Conservation (phyloP, 73 alveolate genomes). For the Paramecium sonneborni region DNA sequence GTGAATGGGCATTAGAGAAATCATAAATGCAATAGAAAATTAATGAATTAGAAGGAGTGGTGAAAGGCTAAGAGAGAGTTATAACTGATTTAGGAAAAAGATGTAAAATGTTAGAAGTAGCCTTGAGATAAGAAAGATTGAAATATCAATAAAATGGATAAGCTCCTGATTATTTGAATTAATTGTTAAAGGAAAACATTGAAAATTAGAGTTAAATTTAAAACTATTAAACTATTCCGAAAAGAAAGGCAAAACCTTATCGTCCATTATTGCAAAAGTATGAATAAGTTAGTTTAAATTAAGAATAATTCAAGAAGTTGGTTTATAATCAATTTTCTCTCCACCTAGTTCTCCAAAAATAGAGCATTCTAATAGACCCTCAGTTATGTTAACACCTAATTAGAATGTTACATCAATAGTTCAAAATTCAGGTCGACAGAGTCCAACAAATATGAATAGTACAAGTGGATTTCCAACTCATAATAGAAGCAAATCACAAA, state of each 20-base stretch:
- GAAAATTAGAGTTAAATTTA: background rate
- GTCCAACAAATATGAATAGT: conserved; percentile 43
- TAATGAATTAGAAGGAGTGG: conserved; percentile 38
- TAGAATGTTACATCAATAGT: conserved; percentile 1
- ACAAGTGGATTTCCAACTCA: conserved; percentile 53
- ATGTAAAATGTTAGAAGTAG: conserved; percentile 42
- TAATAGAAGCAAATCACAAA: conserved; percentile 27
- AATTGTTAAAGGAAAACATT: background rate
- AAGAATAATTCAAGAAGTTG: conserved; percentile 44
- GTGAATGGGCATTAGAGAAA: conserved; percentile 59
- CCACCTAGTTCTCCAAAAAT: conserved; percentile 52
- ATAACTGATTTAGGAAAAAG: conserved; percentile 50
- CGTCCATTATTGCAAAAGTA: conserved; percentile 46
- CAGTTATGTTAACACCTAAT: conserved; percentile 49
- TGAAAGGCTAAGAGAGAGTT: conserved; percentile 37
- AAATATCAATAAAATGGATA: conserved; percentile 41
- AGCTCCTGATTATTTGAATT: background rate
- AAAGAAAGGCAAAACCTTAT: conserved; percentile 52
- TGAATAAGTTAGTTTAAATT: background rate
- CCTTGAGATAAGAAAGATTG: conserved; percentile 50
- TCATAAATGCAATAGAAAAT: conserved; percentile 20
- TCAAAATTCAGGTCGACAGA: conserved; percentile 31
- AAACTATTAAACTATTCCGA: conserved; percentile 9
- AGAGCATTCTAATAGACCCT: conserved; percentile 52
- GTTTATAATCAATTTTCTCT: background rate